phyloP scores from a whole-genome alignment of 371 early-diverging fungal species.

The Chytridium lagenaria region DNA sequence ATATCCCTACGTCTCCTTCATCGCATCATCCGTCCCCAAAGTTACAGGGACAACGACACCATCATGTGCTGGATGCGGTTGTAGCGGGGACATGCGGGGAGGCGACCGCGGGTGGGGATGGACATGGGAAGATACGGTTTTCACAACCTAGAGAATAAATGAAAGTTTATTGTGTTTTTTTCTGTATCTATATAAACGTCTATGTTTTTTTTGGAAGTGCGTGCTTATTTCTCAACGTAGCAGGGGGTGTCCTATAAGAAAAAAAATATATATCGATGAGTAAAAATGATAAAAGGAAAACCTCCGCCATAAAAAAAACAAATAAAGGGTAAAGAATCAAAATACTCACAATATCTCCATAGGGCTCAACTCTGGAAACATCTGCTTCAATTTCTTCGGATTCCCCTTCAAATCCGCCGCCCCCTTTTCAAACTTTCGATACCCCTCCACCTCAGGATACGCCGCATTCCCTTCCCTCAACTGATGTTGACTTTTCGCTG shows the following conservation, averaged over 20 bases:
- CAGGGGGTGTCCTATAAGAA: too few species aligned
- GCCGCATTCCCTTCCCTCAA: not conserved
- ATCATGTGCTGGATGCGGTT: not conserved
- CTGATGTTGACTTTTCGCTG: not conserved
- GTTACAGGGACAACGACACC: not conserved
- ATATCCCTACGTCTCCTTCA: not conserved
- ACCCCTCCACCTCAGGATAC: not conserved
- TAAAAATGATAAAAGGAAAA: too few species aligned
- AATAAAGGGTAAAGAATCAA: too few species aligned
- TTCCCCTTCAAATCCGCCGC: not conserved
- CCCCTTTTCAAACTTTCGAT: not conserved
- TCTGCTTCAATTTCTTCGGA: not conserved
- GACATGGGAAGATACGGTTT: conserved; percentile 2
- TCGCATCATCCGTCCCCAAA: not conserved
- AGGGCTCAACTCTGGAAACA: not conserved
- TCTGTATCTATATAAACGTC: too few species aligned
- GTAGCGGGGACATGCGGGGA: not conserved
- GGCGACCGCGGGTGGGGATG: not conserved
- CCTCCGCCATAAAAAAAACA: too few species aligned
- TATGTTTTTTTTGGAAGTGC: too few species aligned
- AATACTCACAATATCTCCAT: too few species aligned
- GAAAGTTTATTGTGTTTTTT: too few species aligned
- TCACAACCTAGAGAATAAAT: too few species aligned
- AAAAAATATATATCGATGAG: too few species aligned
- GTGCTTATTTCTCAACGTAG: too few species aligned